Base-by-base conservation (phyloP, 2,329 filamentous ascomycete genomes). In the Tolypocladium ophioglossoides region DNA sequence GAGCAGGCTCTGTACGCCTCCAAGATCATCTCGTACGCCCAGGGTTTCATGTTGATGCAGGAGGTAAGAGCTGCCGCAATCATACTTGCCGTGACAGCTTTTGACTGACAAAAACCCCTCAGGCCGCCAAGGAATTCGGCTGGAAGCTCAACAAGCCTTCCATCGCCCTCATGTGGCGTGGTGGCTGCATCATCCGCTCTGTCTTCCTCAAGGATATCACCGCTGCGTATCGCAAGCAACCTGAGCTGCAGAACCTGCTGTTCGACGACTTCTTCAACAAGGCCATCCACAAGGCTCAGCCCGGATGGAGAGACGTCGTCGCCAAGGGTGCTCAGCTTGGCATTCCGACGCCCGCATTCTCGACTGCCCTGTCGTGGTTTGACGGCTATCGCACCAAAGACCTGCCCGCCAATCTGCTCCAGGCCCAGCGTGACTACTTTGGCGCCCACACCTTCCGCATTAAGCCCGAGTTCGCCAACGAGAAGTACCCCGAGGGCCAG, bases 101-200 rank as follows among this genome's bases (percentile, higher is more conserved):
- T 24, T 18, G 14, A 20, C 44, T 47, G 14, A 47, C 27, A 18
- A 18, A 20, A n/a, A n/a, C 24, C 27, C 27, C 4, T 39, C 64
- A 94, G 89, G 92, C 94, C 65, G 94, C 92, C 74, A 91, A 87
- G 76, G 89, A 97, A 74, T 99, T 95, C 79, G 75, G 77, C 65
- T 99, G 94, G 94, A 96, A 96, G 84, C 87, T 99, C 65, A 96
- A 99, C 87, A 97, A 97, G 87, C 94, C 94, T 62, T 96, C 95
- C 66, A 99, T 99, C 69, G 94, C 94, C 66, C 87, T 99, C 71
- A 99, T 99, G 94, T 99, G 94, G 94, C 90, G 94, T 73, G 94
- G 94, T 78, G 94, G 94, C 66, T 99, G 94, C 84, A 99, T 99
- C 68, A 99, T 99, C 78, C 92, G 94, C 74, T 97, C 94, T 62